A percentile compares a stretch with the other conserved stretches of the same genome.
Conservation (phyloP, 768 basidiomycete genomes). For the Auriscalpium orientale region DNA sequence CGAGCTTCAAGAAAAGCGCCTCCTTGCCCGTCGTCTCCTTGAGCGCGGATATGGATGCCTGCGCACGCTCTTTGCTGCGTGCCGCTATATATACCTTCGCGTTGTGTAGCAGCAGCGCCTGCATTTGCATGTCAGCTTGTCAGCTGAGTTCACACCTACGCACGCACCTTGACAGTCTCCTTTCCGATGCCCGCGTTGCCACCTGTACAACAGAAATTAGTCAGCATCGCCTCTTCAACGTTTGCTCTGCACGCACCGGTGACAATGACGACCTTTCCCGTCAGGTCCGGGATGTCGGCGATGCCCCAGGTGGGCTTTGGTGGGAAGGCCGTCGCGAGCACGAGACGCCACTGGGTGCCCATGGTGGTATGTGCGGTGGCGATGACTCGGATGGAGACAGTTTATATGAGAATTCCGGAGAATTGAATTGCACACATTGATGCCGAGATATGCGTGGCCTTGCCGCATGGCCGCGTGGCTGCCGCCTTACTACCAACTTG, state of each 20-base stretch:
- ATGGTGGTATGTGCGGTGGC: neutral
- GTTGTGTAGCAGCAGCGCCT: constrained; percentile 7
- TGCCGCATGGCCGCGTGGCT: too few species aligned
- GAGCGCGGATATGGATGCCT: constrained; percentile 20
- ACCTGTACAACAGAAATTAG: neutral
- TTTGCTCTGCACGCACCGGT: neutral
- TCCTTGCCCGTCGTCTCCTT: constrained; percentile 36
- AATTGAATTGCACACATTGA: too few species aligned
- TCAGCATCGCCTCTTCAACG: neutral
- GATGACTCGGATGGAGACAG: too few species aligned
- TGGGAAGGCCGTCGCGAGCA: neutral
- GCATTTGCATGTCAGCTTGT: neutral
- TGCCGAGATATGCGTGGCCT: too few species aligned
- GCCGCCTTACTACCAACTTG: too few species aligned
- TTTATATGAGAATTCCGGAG: too few species aligned
- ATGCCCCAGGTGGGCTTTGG: constrained; percentile 5
- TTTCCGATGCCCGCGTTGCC: constrained; percentile 7
- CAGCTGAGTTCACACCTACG: too few species aligned
- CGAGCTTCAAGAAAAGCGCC: constrained; percentile 36
- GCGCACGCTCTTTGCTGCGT: neutral
- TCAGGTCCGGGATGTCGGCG: constrained; percentile 4
- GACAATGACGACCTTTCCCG: constrained; percentile 4
- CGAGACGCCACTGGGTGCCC: neutral
- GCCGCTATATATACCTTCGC: constrained; percentile 12
- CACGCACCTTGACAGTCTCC: constrained; percentile 7